Evolutionary conservation across 352 stramenopile species (phyloP).

Genomic region (Phytophthora syringae): DNA sequence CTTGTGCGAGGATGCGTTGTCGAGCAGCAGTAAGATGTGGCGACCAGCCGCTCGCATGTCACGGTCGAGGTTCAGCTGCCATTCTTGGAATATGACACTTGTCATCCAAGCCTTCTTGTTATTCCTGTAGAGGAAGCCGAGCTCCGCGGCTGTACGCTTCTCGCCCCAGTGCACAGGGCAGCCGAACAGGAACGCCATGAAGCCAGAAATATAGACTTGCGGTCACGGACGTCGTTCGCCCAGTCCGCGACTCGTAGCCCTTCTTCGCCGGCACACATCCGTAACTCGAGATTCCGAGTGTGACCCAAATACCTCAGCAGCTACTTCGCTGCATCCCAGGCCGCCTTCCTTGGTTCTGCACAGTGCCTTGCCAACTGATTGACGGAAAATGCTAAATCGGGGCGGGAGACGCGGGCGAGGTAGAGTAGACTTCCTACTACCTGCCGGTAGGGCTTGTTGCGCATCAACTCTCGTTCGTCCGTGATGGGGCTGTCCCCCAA

Average conservation of each 20-base stretch:
- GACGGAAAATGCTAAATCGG: conserved; percentile 1
- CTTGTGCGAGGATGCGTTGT: no score
- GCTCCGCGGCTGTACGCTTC: no score
- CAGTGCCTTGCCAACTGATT: conserved; percentile 8
- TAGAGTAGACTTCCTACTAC: not conserved
- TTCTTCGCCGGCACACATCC: not conserved
- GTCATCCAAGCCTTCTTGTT: no score
- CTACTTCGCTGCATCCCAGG: not conserved
- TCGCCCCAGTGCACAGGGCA: no score
- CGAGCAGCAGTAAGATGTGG: no score
- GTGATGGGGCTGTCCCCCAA: not conserved
- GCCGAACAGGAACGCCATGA: conserved; percentile 19
- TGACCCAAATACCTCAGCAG: conserved; percentile 3
- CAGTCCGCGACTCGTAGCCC: conserved; percentile 12
- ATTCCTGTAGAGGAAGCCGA: no score
- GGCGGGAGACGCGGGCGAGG: not conserved
- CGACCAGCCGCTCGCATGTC: no score
- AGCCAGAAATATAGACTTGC: conserved; percentile 30
- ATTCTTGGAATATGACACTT: no score
- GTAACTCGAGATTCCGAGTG: not conserved
- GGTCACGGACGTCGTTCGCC: conserved; percentile 17
- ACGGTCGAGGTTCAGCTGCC: no score
- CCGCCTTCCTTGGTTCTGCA: not conserved
- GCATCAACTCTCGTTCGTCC: not conserved
- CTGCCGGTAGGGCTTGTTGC: not conserved